A percentile compares a stretch with the other conserved stretches of the same genome.
These are phyloP conservation scores for Tulasnella sp. DNA, from an alignment of 768 basidiomycete genomes.

Conservation along the genomic window DNA sequence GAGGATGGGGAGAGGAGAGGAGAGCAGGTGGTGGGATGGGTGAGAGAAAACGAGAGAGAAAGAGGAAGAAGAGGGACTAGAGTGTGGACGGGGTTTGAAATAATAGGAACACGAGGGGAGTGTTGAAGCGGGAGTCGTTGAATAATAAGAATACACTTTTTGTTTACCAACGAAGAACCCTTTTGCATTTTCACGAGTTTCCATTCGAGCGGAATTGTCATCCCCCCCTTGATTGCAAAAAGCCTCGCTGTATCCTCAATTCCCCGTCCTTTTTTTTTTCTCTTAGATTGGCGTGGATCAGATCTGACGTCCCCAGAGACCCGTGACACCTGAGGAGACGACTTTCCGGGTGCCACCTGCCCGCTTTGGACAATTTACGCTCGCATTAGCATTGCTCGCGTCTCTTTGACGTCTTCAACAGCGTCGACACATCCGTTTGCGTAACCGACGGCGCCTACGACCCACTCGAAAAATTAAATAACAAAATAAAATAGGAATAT, in stretches of 20 bases:
- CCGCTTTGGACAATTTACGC: background rate
- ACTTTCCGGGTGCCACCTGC: background rate
- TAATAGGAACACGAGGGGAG: background rate
- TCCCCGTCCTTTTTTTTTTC: background rate
- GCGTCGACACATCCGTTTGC: background rate
- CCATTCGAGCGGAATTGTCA: background rate
- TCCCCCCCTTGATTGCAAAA: background rate
- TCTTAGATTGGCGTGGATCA: background rate
- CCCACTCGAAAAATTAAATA: background rate
- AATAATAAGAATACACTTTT: constrained; percentile 7
- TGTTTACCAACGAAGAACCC: background rate
- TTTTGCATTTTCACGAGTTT: background rate
- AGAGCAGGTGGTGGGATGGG: background rate
- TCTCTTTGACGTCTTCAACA: background rate
- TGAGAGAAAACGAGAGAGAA: background rate
- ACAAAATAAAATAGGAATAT: background rate
- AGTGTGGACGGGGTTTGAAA: constrained; percentile 7
- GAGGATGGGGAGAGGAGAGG: background rate
- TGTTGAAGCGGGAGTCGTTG: too few relatives aligned
- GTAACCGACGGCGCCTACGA: background rate
- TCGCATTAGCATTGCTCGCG: background rate
- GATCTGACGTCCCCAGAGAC: background rate
- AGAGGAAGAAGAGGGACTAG: background rate
- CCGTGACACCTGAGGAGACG: background rate
- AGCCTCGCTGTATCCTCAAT: background rate